Evolutionary conservation across 139 green algal genomes (phyloP).

Genomic region (Tetraselmis chui): DNA sequence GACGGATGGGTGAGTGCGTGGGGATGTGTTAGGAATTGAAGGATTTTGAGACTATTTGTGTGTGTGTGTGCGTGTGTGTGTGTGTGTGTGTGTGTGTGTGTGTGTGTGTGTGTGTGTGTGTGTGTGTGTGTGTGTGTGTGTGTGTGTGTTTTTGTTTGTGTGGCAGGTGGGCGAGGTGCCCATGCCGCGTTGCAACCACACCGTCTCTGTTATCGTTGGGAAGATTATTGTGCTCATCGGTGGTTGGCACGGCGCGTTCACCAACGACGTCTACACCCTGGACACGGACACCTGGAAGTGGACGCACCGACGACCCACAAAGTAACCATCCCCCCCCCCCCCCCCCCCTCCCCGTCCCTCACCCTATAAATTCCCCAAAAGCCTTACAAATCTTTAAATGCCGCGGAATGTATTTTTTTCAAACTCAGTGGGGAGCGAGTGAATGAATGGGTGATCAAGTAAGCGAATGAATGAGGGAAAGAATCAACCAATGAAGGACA

Average conservation of each 20-base stretch:
- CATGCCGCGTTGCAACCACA: conserved; percentile 18
- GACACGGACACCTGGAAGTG: conserved; percentile 12
- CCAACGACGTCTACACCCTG: conserved; percentile 16
- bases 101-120: background rate
- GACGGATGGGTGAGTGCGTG: too few relatives aligned
- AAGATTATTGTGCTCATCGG: conserved; percentile 9
- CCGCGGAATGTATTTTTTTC: too few relatives aligned
- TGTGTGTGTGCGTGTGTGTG: background rate
- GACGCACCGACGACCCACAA: background rate
- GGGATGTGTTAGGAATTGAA: background rate
- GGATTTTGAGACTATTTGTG: background rate
- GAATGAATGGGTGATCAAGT: too few relatives aligned
- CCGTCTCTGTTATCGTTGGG: background rate
- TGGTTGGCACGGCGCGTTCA: conserved; percentile 14
- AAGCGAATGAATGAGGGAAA: too few relatives aligned
- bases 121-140: background rate
- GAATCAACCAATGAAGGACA: too few relatives aligned
- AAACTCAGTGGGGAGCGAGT: too few relatives aligned
- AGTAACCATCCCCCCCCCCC: background rate
- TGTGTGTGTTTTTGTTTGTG: background rate
- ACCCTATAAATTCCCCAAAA: too few relatives aligned
- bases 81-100: background rate
- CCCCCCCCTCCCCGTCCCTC: background rate
- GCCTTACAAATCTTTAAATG: too few relatives aligned
- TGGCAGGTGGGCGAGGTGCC: conserved; percentile 3